phyloP scores from a whole-genome alignment of 148 eudicot genomes.

The Camellia japonica region DNA sequence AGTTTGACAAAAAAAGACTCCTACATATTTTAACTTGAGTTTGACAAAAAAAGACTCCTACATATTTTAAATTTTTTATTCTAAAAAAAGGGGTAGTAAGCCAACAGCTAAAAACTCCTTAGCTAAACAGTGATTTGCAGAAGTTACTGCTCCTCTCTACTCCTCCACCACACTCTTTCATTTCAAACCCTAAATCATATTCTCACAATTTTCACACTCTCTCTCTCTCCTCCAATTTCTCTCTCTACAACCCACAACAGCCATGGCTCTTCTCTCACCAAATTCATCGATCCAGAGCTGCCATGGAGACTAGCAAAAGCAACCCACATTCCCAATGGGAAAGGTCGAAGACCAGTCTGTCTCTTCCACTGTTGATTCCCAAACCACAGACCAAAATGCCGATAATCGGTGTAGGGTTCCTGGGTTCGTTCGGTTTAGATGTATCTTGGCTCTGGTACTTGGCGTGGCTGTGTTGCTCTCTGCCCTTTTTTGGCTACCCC shows the following conservation, averaged over 20 bases:
- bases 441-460: conserved; percentile 70
- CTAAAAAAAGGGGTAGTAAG: neutral
- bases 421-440: conserved; percentile 50
- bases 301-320: conserved; percentile 24
- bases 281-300: conserved; percentile 25
- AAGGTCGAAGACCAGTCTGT: conserved; percentile 36
- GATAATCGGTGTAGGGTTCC: conserved; percentile 28
- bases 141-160: neutral
- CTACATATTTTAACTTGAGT: no score
- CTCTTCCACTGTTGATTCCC: conserved; percentile 29
- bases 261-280: conserved; percentile 31
- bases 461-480: conserved; percentile 67
- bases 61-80: no score
- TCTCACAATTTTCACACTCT: neutral
- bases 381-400: conserved; percentile 18
- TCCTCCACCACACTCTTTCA: no score
- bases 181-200: neutral
- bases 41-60: no score
- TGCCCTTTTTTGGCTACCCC: conserved; percentile 86
- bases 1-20: no score
- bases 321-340: conserved; percentile 45
- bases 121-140: conserved; percentile 8
- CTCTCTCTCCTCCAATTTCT: conserved; percentile 2
- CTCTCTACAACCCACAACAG: conserved; percentile 12
- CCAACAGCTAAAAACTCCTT: neutral